Conservation (phyloP, 2,329 filamentous ascomycete genomes). For the Rhynchosporium agropyri region DNA sequence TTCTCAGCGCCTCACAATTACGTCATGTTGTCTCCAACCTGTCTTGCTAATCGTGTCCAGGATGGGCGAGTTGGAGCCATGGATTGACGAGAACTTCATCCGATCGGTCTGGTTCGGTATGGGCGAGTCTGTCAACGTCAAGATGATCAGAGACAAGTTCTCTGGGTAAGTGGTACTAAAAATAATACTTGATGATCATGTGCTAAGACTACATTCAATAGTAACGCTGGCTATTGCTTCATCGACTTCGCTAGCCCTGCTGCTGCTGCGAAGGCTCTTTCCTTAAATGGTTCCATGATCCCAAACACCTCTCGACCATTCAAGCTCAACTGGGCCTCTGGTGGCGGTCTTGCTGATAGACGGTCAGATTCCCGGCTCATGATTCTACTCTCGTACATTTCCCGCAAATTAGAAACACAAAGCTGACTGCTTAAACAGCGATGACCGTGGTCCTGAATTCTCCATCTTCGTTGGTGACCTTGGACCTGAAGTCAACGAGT, state of each 20-base stretch:
- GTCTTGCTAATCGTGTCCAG: slow-evolving; percentile 49
- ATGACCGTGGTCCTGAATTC: slow-evolving; percentile 94
- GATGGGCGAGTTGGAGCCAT: slow-evolving; percentile 99
- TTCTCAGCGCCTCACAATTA: not conserved
- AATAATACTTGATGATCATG: slow-evolving; percentile 17
- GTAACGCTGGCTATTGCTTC: slow-evolving; percentile 98
- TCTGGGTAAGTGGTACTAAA: slow-evolving; percentile 70
- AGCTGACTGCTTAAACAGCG: slow-evolving; percentile 55
- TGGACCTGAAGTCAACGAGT: slow-evolving; percentile 97
- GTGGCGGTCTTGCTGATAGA: slow-evolving; percentile 91
- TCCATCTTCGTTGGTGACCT: slow-evolving; percentile 98
- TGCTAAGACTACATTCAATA: slow-evolving; percentile 44
- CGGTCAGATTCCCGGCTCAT: slow-evolving; percentile 59
- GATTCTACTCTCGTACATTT: slow-evolving; percentile 32
- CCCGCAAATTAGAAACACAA: slow-evolving; percentile 15
- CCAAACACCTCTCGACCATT: slow-evolving; percentile 94
- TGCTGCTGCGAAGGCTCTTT: slow-evolving; percentile 88
- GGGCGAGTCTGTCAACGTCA: slow-evolving; percentile 94
- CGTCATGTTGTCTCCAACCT: not conserved
- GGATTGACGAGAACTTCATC: slow-evolving; percentile 99
- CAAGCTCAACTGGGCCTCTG: slow-evolving; percentile 99
- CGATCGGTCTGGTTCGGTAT: slow-evolving; percentile 90
- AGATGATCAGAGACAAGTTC: slow-evolving; percentile 99
- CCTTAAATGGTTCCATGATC: slow-evolving; percentile 83
- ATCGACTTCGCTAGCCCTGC: slow-evolving; percentile 86